Conservation (phyloP, 306 rosid genomes). For the Morella rubra region DNA sequence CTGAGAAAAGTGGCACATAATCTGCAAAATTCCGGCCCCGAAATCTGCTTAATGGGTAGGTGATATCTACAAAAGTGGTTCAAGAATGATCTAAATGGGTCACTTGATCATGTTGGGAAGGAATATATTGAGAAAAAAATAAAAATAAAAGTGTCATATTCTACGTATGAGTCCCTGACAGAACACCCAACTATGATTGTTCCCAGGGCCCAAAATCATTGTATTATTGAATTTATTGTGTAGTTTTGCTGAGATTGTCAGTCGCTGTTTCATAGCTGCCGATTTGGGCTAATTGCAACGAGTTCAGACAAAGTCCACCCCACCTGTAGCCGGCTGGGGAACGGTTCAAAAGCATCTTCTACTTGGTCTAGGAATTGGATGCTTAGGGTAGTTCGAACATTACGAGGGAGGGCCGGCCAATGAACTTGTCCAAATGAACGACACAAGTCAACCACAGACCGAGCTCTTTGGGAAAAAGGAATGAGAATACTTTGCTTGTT, state of each 20-base stretch:
- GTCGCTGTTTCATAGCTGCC: background rate
- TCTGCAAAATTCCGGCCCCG: background rate
- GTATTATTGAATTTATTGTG: too few relatives aligned
- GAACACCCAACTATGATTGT: background rate
- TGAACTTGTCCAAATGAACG: too few relatives aligned
- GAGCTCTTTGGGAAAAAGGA: too few relatives aligned
- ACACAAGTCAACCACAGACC: too few relatives aligned
- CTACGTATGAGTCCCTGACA: background rate
- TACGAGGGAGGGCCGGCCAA: background rate
- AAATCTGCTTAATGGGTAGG: background rate
- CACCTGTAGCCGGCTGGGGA: background rate
- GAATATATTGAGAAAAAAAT: background rate
- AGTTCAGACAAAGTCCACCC: background rate
- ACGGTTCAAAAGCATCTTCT: background rate
- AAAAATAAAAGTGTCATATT: background rate
- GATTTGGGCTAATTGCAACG: background rate
- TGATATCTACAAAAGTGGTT: background rate
- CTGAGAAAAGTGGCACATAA: conserved; percentile 1
- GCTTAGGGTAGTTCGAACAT: background rate
- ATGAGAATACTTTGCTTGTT: too few relatives aligned
- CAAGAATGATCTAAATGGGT: background rate
- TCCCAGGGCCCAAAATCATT: background rate
- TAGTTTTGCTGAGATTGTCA: background rate
- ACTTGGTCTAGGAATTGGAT: background rate
- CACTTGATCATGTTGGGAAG: background rate